phyloP scores from a whole-genome alignment of 2,329 filamentous ascomycete genomes.

The Trichophyton rubrum region DNA sequence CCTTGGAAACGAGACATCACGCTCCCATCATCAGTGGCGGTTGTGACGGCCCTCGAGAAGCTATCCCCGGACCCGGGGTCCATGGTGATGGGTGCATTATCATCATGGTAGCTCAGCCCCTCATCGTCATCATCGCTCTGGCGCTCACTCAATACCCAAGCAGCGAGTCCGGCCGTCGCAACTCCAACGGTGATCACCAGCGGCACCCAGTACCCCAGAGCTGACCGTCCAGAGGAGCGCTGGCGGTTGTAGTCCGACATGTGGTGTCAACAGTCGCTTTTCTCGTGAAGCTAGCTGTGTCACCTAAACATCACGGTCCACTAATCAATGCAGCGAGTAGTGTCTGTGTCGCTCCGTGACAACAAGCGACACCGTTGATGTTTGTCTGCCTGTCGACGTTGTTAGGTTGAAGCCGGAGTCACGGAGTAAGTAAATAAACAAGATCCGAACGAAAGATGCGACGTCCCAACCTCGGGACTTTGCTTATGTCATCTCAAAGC shows the following conservation, averaged over 20 bases:
- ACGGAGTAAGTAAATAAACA: not conserved
- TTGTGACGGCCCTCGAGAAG: constrained; percentile 20
- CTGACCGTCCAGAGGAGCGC: constrained; percentile 28
- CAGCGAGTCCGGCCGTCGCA: constrained; percentile 71
- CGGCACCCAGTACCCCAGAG: constrained; percentile 68
- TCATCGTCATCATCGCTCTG: constrained; percentile 59
- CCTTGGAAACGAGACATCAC: constrained; percentile 70
- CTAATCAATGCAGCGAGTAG: too few relatives aligned
- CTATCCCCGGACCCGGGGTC: constrained; percentile 17
- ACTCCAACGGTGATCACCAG: constrained; percentile 75
- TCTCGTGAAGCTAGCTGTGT: not conserved
- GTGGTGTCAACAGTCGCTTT: constrained; percentile 4
- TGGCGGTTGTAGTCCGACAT: constrained; percentile 30
- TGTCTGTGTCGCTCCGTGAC: too few relatives aligned
- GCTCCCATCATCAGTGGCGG: constrained; percentile 38
- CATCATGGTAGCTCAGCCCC: constrained; percentile 37
- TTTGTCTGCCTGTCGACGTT: too few relatives aligned
- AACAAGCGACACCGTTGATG: too few relatives aligned
- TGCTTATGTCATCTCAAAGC: not conserved
- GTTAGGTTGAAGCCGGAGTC: not conserved
- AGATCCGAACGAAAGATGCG: not conserved
- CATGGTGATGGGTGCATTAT: constrained; percentile 17
- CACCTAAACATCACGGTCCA: not conserved
- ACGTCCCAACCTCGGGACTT: not conserved
- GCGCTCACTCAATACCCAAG: constrained; percentile 90